Base-by-base conservation (phyloP, 768 basidiomycete genomes). In the Psilocybe tampanensis region DNA sequence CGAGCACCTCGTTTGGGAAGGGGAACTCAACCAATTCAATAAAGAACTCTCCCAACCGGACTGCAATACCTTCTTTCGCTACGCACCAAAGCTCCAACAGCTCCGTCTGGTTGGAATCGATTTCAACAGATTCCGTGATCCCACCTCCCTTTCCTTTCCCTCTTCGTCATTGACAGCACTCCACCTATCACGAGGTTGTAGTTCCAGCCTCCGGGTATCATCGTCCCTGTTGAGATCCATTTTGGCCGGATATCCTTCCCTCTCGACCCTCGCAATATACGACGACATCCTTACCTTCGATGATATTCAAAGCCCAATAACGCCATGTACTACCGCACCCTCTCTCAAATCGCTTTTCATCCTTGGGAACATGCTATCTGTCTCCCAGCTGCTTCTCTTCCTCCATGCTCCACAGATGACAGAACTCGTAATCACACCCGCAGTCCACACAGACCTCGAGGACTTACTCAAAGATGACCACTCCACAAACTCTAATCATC, bases 321-420 rank as follows among this genome's bases (percentile, higher is more conserved):
- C 12, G 15, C 42, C 47, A 19, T 53, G 45, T 36, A 15, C 47
- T 36, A 15, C 47, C 6, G 55, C 57, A n/a, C 58, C 52, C 13
- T 47, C 48, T 2, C 45, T 64, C 7, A 44, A 58, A 47, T 47
- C 44, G 13, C 55, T 64, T 21, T 41, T 39, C 47, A 61, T 64
- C 33, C 52, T 59, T 15, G 63, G 60, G 3, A 59, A 61, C 45
- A 61, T 61, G 63, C 58, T 60, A 15, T 52, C 52, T 4, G 53
- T 61, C 2, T 61, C 63, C 41, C 58, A 64, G 48, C 53, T 64
- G 2, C 58, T 64, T 8, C 29, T 61, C 12, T 61, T 55, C 45
- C 34, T 64, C 15, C 19, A 52, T n/a, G 55, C 58, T 4, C 63
- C 63, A 7, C 52, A 60, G 2, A 48, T 64, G 18, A 32, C 22